Conservation (phyloP, 805 yeast genomes). For the Saccharomycopsis fodiens region DNA sequence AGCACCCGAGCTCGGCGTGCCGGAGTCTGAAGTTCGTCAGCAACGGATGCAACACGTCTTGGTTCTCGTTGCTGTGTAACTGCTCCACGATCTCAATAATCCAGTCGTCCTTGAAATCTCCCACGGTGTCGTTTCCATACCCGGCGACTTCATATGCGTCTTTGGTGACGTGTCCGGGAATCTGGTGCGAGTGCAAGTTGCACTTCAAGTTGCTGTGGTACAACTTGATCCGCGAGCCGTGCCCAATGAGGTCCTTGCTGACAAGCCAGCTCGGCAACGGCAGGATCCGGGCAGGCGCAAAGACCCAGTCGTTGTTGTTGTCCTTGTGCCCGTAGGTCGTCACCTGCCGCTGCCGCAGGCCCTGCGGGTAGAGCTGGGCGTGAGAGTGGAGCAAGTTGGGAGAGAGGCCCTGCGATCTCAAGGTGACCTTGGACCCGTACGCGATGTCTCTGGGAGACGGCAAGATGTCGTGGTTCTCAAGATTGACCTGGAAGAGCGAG, state of each 20-base stretch:
- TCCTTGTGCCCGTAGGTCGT: slow-evolving; percentile 91
- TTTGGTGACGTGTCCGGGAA: slow-evolving; percentile 66
- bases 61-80: slow-evolving; percentile 39
- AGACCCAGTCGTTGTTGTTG: slow-evolving; percentile 72
- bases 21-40: slow-evolving; percentile 65
- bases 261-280: not conserved
- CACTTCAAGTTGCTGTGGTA: slow-evolving; percentile 64
- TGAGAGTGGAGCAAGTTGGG: slow-evolving; percentile 86
- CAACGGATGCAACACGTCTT: slow-evolving; percentile 56
- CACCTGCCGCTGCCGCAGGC: slow-evolving; percentile 89
- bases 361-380: slow-evolving; percentile 76
- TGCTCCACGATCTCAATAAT: slow-evolving; percentile 72
- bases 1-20: slow-evolving; percentile 60
- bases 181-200: slow-evolving; percentile 75
- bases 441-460: slow-evolving; percentile 63
- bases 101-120: slow-evolving; percentile 89
- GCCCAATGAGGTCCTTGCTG: slow-evolving; percentile 33
- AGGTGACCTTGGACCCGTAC: slow-evolving; percentile 52
- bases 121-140: slow-evolving; percentile 63
- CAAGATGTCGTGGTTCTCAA: slow-evolving; percentile 57
- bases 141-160: slow-evolving; percentile 78
- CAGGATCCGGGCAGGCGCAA: slow-evolving; percentile 34
- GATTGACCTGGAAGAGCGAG: slow-evolving; percentile 81
- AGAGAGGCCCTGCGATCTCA: slow-evolving; percentile 63
- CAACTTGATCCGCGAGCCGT: slow-evolving; percentile 65